Evolutionary conservation across 495 filamentous ascomycete genomes (phyloP).

Genomic region (Daldinia loculata): DNA sequence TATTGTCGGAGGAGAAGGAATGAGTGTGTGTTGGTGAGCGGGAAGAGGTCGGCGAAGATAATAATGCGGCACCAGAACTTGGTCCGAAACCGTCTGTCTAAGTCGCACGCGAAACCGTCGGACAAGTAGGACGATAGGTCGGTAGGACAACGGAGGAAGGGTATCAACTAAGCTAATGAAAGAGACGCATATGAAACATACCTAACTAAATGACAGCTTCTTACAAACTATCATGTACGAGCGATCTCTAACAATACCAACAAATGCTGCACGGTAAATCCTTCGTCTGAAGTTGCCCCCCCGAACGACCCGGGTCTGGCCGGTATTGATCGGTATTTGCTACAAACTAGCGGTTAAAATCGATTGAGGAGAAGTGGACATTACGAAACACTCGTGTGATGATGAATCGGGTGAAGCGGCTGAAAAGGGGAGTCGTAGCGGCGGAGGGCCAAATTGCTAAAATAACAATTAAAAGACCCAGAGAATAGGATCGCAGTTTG

Average conservation of each 20-base stretch:
- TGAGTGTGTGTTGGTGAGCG: not conserved
- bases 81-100: conserved; percentile 25
- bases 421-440: conserved; percentile 34
- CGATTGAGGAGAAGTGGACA: conserved; percentile 22
- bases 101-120: conserved; percentile 32
- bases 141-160: conserved; percentile 23
- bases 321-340: conserved; percentile 12
- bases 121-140: conserved; percentile 1
- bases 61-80: conserved; percentile 38
- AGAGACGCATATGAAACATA: conserved; percentile 32
- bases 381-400: not conserved
- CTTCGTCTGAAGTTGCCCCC: conserved; percentile 1
- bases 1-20: conserved; percentile 35
- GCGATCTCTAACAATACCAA: conserved; percentile 1
- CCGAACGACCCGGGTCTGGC: conserved; percentile 23
- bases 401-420: conserved; percentile 39
- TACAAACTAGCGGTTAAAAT: conserved; percentile 33
- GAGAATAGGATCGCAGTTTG: conserved; percentile 16
- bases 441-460: conserved; percentile 29
- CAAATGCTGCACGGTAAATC: conserved; percentile 14
- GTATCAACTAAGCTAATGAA: conserved; percentile 13
- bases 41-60: conserved; percentile 24
- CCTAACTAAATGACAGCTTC: not conserved
- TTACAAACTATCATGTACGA: conserved; percentile 4
- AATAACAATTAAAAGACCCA: conserved; percentile 30